Base-by-base conservation (phyloP, 2,329 filamentous ascomycete species). In the Botrytis pseudocinerea region DNA sequence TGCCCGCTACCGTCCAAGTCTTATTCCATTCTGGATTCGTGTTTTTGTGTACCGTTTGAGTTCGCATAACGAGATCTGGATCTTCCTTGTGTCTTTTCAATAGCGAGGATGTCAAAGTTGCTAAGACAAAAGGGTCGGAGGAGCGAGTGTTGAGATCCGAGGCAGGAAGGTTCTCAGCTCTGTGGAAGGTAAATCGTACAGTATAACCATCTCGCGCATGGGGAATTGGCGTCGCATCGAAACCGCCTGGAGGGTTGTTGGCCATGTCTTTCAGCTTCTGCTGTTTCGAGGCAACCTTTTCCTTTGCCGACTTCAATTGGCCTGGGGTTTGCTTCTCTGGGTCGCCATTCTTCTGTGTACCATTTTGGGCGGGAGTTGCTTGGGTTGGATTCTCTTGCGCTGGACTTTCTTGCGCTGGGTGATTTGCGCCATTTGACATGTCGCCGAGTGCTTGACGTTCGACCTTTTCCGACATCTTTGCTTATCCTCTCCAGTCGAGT, bases 1-100 rank as follows among this genome's bases (percentile, higher is more conserved):
- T 87, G 77, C 97, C 97, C 74, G 93, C 93, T 38, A 98, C 91
- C 35, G 94, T 87, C 95, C 95, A 98, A 74, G 93, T 88, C 54
- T 91, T 89, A 65, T 97, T 87, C 95, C 95, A 98, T 65, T 85
- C 85, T 0, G 95, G 95, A 78, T 95, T 88, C 1, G 89, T 91
- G 59, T 87, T 91, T 76, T 87, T 88, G 73, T 92, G 89, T 48
- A 95, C 83, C 0, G 95, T 98, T 0, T 87, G 89, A 0, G 94
- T 97, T 63, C 95, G 90, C 80, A 93, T 88, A 35, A 85, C 85
- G 46, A 97, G 83, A 35, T 89, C 87, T 0, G 94, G 92, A 79
- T 98, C 94, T 80, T 97, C 93, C 81, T 95, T 95, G 83, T 97
- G 94, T 51, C 94, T 86, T 77, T 88, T 90, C 0, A 90, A 90